Percentiles rank a stretch among this genome's conserved stretches.
phyloP scores from a whole-genome alignment of 202 grass and related monocot species.

The Schoenoplectus tabernaemontani region DNA sequence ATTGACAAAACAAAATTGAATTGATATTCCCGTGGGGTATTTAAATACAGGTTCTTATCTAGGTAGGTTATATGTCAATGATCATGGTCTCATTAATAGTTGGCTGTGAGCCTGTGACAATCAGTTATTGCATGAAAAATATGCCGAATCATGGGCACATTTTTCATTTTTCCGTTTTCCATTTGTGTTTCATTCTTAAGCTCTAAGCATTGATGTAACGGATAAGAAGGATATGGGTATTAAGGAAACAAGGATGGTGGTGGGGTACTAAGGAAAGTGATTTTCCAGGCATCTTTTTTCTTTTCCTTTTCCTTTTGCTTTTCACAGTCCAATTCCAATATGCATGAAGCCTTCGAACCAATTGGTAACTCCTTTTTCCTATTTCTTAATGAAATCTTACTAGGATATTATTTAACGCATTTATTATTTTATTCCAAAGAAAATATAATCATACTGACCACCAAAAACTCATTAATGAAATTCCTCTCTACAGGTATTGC shows the following conservation, averaged over 20 bases:
- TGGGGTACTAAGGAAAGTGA: background rate
- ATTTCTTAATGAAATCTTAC: background rate
- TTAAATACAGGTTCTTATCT: no score
- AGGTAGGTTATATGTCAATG: no score
- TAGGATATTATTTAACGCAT: background rate
- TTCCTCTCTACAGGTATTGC: no score
- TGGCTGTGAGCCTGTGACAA: no score
- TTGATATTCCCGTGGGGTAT: background rate
- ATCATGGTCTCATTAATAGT: background rate
- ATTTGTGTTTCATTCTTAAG: background rate
- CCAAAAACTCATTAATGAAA: background rate
- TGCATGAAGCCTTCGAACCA: background rate
- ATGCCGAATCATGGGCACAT: background rate
- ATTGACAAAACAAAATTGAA: background rate
- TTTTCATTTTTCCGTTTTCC: background rate
- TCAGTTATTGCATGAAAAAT: background rate
- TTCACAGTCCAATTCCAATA: background rate
- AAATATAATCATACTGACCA: background rate
- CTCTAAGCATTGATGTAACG: conserved; percentile 1
- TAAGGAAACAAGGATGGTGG: background rate
- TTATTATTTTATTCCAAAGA: background rate
- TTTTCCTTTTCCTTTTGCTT: conserved; percentile 5
- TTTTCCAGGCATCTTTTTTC: background rate
- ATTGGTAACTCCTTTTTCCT: background rate
- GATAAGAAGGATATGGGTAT: background rate